Evolutionary conservation across 148 eudicot species (phyloP).

Genomic region (Hydrangea macrophylla): DNA sequence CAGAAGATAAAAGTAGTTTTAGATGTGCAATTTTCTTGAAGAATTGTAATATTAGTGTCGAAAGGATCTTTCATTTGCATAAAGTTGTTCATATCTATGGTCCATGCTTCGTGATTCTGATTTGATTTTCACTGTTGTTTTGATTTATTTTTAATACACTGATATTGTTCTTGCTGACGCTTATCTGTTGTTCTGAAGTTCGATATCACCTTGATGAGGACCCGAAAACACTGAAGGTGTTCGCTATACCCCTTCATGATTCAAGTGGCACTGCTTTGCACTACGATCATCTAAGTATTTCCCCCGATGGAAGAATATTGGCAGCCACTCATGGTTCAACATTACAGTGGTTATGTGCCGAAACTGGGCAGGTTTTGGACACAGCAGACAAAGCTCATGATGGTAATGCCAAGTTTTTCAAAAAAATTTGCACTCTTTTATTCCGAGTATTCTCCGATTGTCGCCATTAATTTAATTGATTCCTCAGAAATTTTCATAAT

Average conservation of each 20-base stretch:
- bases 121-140: neutral
- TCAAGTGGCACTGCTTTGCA: constrained; percentile 68
- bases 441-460: neutral
- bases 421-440: too few species aligned
- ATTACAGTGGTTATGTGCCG: constrained; percentile 85
- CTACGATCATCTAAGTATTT: constrained; percentile 81
- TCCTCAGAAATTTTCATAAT: neutral
- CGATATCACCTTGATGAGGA: constrained; percentile 97
- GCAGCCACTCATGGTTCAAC: constrained; percentile 85
- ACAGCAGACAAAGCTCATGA: constrained; percentile 91
- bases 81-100: neutral
- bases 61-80: neutral
- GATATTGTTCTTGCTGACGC: constrained; percentile 7
- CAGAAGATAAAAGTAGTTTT: neutral
- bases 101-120: neutral
- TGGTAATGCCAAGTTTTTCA: constrained; percentile 39
- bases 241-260: constrained; percentile 86
- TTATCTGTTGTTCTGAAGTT: constrained; percentile 43
- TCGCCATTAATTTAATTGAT: constrained; percentile 1
- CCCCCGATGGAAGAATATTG: constrained; percentile 91
- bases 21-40: neutral
- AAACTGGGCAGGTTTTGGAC: constrained; percentile 83
- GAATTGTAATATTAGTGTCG: neutral
- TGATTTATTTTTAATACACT: neutral
- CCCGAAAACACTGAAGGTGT: constrained; percentile 90